Percentiles rank a stretch among this genome's conserved stretches.
Evolutionary conservation across 176 grass and related monocot species (phyloP).

Genomic region (Bromus sterilis): DNA sequence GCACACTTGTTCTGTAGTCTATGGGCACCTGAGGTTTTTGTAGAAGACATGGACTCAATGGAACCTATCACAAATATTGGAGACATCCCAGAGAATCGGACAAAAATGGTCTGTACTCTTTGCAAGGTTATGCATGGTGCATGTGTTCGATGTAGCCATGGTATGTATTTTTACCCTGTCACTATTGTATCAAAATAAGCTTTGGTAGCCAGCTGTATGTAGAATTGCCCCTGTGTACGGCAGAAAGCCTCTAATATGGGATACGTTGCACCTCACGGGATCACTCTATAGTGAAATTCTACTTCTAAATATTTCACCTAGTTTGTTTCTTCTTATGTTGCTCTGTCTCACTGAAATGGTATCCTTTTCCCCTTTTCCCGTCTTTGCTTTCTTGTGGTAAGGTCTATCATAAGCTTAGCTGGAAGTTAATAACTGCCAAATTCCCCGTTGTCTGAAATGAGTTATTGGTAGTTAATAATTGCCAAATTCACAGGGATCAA

Average conservation of each 20-base stretch:
- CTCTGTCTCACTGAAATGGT: not conserved
- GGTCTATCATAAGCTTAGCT: not conserved
- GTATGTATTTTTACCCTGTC: slow-evolving; percentile 46
- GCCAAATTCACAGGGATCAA: not conserved
- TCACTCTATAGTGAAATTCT: not conserved
- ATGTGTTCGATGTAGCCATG: slow-evolving; percentile 94
- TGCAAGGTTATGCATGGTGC: slow-evolving; percentile 91
- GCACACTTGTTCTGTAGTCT: slow-evolving; percentile 94
- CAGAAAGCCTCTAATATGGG: not conserved
- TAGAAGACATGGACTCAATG: slow-evolving; percentile 65
- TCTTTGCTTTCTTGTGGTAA: not conserved
- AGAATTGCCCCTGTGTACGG: not conserved
- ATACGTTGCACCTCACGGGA: not conserved
- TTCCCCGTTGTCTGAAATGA: not conserved
- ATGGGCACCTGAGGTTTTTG: slow-evolving; percentile 70
- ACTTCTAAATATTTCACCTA: not conserved
- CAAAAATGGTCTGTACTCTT: slow-evolving; percentile 67
- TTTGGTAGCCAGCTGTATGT: not conserved
- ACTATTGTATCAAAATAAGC: not conserved
- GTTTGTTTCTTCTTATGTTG: not conserved
- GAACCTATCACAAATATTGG: slow-evolving; percentile 50
- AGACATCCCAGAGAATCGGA: slow-evolving; percentile 50
- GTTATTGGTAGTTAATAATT: not conserved
- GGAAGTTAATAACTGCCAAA: too few species aligned
- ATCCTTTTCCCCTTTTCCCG: not conserved